Evolutionary conservation across 148 eudicot species (phyloP), one percentile per base, ranked within the genome.

Genomic region (Cornus kousa): DNA sequence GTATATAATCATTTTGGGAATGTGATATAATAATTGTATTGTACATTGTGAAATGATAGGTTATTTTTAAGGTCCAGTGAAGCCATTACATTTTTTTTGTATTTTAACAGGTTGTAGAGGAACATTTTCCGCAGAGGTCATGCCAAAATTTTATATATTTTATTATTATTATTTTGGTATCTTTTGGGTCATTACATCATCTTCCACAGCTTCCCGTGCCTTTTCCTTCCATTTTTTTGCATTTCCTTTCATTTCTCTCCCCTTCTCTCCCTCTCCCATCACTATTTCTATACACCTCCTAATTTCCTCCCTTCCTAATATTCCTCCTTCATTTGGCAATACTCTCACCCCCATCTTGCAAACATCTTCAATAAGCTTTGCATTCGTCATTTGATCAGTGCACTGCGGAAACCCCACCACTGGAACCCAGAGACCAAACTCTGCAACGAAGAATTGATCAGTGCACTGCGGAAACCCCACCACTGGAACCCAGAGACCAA

Each of bases 401-500:
- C 74, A 68, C 1, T 73, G 79, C 9, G 86, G 86, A 12, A 80
- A 19, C 22, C 39, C 81, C 16, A 84, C 68, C 37, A 80, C 50
- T 0, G 83, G 79, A 84, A 67, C 6, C 88, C 88, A 1, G 39
- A 72, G 5, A 66, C 74, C 28, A 83, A 16, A 39, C 86, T 72
- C 62, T 86, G 84, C 28, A 83, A 2, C 7, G 71, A 53, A 39
- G 86, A 86, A 73, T 86, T n/a, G n/a, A n/a, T n/a, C n/a, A n/a
- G n/a, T n/a, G n/a, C n/a, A n/a, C n/a, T n/a, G n/a, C n/a, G n/a
- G n/a, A n/a, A n/a, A n/a, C n/a, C n/a, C n/a, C n/a, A n/a, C n/a
- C n/a, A n/a, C n/a, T n/a, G n/a, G n/a, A n/a, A n/a, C 1, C 93
- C 88, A 0, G 78, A 82, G 4, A 82, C 67, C 28, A 87, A 22